Evolutionary conservation across 768 basidiomycete species (phyloP), one percentile per base, ranked within the genome.

Genomic region (Leucocoprinus birnbaumii): DNA sequence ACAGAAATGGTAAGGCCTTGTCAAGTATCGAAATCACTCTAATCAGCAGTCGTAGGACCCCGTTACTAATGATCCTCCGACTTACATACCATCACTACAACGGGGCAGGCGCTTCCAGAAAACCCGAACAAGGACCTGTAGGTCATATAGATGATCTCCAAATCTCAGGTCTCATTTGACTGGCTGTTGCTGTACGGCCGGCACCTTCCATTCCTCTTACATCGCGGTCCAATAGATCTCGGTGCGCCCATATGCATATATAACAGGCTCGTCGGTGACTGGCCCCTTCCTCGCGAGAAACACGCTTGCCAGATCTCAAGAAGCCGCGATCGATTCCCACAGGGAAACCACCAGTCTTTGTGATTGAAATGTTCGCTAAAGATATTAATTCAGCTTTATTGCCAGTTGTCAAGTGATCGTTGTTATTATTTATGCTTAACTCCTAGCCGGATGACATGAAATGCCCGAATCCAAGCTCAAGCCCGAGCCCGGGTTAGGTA

Each of bases 61-160:
- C 51, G 41, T 31, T 44, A 21, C 42, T 31, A 9, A 52, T 26
- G 14, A 11, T 31, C 11, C 11, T 31, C 31, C 11, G 31, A 31
- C 22, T 4, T 8, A 43, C 22, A 7, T 31, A 52, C 26, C 31
- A 34, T 19, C 42, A 21, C 41, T 11, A 43, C n/a, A 35, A 43
- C 26, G 25, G 51, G 24, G 21, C n/a, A 34, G 41, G n/a, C 14
- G 14, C n/a, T 44, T 52, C 51, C 31, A 52, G 41, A 52, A 50
- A 40, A 52, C 51, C 41, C 21, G 10, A 52, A 5, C 24, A 25
- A 25, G 22, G 21, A 45, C 11, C 24, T 8, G 3, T 24, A 14
- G 24, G 43, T 45, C 19, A 1, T 16, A 46, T 22, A 22, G 45
- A 46, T 37, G 35, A 49, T 49, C 10, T 22, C 48, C 40, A 26